Percentiles rank a stretch among this genome's conserved stretches.
Conservation (phyloP, 768 basidiomycete genomes). For the Russula abietina region DNA sequence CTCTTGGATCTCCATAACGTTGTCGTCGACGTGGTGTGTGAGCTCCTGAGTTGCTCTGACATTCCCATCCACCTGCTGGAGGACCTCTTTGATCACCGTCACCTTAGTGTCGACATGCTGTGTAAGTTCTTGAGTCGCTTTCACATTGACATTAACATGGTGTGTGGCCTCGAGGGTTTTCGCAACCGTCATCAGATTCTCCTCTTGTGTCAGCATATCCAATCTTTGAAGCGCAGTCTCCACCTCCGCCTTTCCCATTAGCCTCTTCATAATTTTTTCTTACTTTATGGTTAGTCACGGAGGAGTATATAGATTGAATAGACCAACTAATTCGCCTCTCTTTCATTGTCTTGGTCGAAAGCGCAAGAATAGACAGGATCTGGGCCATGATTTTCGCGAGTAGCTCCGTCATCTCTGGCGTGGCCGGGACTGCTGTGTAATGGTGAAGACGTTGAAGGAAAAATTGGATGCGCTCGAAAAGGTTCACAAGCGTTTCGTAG, state of each 20-base stretch:
- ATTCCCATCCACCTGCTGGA: background rate
- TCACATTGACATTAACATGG: background rate
- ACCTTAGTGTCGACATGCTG: background rate
- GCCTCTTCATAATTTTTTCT: background rate
- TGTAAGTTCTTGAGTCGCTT: background rate
- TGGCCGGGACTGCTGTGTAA: background rate
- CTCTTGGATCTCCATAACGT: background rate
- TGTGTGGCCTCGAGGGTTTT: background rate
- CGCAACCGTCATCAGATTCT: background rate
- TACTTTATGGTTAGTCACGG: background rate
- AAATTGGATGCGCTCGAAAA: conserved; percentile 5
- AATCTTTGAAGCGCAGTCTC: conserved; percentile 2
- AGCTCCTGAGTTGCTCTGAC: background rate
- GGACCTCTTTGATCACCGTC: background rate
- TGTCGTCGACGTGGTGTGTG: background rate
- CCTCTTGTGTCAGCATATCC: conserved; percentile 4
- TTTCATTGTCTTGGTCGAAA: conserved; percentile 1
- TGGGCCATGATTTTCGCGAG: conserved; percentile 1
- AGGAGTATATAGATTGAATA: too few species aligned
- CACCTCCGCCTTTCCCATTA: background rate
- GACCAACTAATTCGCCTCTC: background rate
- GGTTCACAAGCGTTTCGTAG: background rate
- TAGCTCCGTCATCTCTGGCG: background rate
- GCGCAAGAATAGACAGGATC: background rate
- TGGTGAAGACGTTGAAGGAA: conserved; percentile 6